phyloP scores from a whole-genome alignment of 805 yeast species.

The Pichia nanzhaoensis region DNA sequence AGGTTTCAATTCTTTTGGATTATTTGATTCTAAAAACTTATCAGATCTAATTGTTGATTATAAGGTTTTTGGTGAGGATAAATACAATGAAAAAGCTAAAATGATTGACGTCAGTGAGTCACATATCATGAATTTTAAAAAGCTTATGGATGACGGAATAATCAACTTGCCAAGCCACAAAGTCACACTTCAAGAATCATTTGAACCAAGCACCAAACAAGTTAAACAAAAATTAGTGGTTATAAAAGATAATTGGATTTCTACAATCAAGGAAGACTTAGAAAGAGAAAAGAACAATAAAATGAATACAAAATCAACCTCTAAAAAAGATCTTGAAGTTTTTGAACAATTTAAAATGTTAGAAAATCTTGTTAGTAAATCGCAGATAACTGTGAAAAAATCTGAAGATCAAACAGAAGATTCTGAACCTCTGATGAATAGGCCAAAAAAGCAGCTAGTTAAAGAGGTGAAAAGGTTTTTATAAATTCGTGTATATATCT shows the following conservation, averaged over 20 bases:
- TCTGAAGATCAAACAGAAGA: constrained; percentile 6
- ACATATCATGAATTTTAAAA: constrained; percentile 14
- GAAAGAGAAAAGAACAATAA: constrained; percentile 3
- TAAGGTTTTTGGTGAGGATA: constrained; percentile 10
- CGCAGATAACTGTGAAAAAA: constrained; percentile 11
- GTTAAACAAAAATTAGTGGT: constrained; percentile 22
- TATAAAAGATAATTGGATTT: constrained; percentile 19
- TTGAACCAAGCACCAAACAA: constrained; percentile 12
- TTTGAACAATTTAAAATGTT: constrained; percentile 17
- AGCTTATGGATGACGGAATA: constrained; percentile 17
- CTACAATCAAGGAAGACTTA: constrained; percentile 7
- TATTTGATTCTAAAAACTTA: constrained; percentile 16
- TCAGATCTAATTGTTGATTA: constrained; percentile 21
- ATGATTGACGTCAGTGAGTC: constrained; percentile 13
- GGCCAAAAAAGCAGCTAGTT: constrained; percentile 10
- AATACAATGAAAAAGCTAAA: constrained; percentile 5
- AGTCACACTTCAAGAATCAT: constrained; percentile 15
- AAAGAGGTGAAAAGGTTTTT: constrained; percentile 13
- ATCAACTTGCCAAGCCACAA: constrained; percentile 22
- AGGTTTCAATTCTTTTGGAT: constrained; percentile 11
- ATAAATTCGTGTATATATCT: constrained; percentile 1
- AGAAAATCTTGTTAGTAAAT: constrained; percentile 17
- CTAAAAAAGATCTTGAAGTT: constrained; percentile 11
- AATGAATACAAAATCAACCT: background rate
- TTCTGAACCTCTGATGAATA: constrained; percentile 9